Conservation (phyloP, 768 basidiomycete species). For the Auriscalpium microsporum region DNA sequence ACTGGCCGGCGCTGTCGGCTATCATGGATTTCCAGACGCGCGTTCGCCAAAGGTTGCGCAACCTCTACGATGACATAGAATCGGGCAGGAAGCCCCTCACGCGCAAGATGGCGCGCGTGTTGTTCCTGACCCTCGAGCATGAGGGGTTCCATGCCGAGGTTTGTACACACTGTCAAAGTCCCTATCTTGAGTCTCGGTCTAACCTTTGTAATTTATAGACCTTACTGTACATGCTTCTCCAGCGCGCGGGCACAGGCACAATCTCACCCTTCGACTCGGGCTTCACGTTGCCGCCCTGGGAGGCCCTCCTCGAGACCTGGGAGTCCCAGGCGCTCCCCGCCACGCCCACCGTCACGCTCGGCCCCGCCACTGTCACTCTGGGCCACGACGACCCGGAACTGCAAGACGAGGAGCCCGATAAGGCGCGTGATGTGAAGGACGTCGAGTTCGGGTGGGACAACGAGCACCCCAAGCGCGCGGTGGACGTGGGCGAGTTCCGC, state of each 20-base stretch:
- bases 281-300: conserved; percentile 70
- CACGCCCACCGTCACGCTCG: conserved; percentile 43
- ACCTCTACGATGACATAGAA: conserved; percentile 65
- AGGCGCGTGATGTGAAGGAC: conserved; percentile 22
- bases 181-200: background rate
- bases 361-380: conserved; percentile 48
- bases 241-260: conserved; percentile 69
- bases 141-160: conserved; percentile 84
- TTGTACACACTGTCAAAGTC: background rate
- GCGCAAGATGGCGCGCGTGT: conserved; percentile 63
- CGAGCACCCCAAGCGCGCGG: conserved; percentile 62
- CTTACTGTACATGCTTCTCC: conserved; percentile 89
- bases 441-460: conserved; percentile 95
- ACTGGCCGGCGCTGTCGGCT: conserved; percentile 72
- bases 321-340: conserved; percentile 36
- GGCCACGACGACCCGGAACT: conserved; percentile 81
- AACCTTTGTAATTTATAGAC: conserved; percentile 36
- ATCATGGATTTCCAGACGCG: conserved; percentile 75
- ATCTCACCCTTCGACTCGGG: conserved; percentile 69
- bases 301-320: conserved; percentile 40
- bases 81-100: conserved; percentile 42
- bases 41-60: conserved; percentile 63
- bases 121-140: conserved; percentile 90
- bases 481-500: conserved; percentile 59
- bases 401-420: conserved; percentile 44